Base-by-base conservation (phyloP, 176 grass and related monocot species). In the Bothriochloa decipiens region DNA sequence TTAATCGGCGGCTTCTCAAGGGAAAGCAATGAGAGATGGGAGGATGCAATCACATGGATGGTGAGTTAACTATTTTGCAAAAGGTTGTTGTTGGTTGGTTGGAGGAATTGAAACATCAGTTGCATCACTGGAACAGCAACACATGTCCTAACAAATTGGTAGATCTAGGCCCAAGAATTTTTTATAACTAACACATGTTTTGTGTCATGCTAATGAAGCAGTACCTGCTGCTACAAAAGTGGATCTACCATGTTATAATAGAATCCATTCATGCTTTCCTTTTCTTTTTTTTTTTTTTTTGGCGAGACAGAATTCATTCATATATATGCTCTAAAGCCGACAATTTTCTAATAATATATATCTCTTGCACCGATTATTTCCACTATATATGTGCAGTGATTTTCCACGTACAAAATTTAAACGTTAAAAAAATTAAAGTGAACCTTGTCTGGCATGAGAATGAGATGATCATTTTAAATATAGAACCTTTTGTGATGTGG, bases 161-260 rank as follows among this genome's bases (percentile, higher is more conserved):
- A 66, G 86, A 88, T 88, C 67, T 68, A 75, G 36, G 27, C n/a
- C 26, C 58, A 80, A 58, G 75, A 75, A n/a, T n/a, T 80, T 14
- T 72, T 37, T 58, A 3, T 72, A 68, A 22, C 57, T 27, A 73
- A 22, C 17, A 53, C 17, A 65, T 72, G 40, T 83, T 86, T 52
- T 46, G 55, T 5, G 36, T 29, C 60, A 63, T 60, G 6, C 13
- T 75, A 47, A 20, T 2, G 3, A 16, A 11, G 22, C 27, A 53
- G 1, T 49, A 57, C 47, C 26, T 74, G 15, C 26, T 50, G 25
- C 26, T 52, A 74, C 72, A 28, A 33, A 11, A 33, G 8, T 50
- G 15, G 26, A 74, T 74, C 26, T 74, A 52, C 3, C 25, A 74
- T 50, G 43, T 14, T 73, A 28, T 2, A 52, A 50, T 50, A 47